Evolutionary conservation across 2,329 filamentous ascomycete genomes (phyloP), one percentile per base, ranked within the genome.

Genomic region (Aspergillus tanneri): DNA sequence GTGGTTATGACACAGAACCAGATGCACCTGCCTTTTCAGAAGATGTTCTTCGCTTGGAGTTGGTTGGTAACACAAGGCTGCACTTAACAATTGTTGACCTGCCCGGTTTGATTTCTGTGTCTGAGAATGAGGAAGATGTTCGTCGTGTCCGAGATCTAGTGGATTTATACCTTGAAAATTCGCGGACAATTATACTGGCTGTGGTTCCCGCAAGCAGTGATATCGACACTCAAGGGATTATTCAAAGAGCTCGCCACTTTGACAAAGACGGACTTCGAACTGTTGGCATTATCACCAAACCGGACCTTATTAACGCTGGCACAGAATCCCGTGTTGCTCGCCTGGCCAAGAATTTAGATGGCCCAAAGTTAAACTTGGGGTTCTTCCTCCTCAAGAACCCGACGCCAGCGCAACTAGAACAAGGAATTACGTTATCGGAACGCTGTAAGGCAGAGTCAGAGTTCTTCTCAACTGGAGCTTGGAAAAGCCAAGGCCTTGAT

Each of bases 151-250:
- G 78, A 25, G 55, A 66, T 0, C 70, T 83, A 2, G 65, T 69
- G 10, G 45, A 58, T 30, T 43, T 49, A 0, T 86, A 86, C 55
- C 81, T 85, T 70, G 59, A 58, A 14, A 69, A 77, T 23, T 64
- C 70, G 37, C 74, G 80, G 12, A 83, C 75, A 56, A 80, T 85
- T 48, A 80, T 84, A 2, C 64, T 84, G 5, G 50, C 41, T 16
- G n/a, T 14, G 23, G n/a, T 4, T 18, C 27, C 23, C 9, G 22
- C n/a, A 4, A 18, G 4, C 5, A 18, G 9, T 5, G 10, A 16
- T 18, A 16, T 23, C 18, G 4, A 10, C 14, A 14, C 23, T 34
- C 7, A 34, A n/a, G 10, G 28, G 30, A 18, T 16, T 45, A 55
- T 81, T 0, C 71, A 75, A 8, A 76, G 72, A 37, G 72, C 70